These are phyloP conservation scores for Schwanniomyces etchellsii DNA, from an alignment of 1,139 yeast genomes.

Conservation along the genomic window DNA sequence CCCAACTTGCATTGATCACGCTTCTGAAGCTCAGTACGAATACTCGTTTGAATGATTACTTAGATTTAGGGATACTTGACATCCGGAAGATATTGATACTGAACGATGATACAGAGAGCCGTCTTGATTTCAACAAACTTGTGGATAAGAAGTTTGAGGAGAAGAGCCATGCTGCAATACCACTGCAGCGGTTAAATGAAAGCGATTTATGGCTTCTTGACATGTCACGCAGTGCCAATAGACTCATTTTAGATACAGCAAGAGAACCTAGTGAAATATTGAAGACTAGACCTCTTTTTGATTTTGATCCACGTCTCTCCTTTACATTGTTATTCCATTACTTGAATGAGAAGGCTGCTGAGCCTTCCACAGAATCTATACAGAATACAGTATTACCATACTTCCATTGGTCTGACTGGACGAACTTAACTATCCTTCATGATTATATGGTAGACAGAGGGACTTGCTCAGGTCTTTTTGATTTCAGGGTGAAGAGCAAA, in stretches of 20 bases:
- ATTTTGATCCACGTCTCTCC: conserved; percentile 22
- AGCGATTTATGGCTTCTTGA: too few relatives aligned
- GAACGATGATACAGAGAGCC: background rate
- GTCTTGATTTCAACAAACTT: too few relatives aligned
- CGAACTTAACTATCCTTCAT: conserved; percentile 22
- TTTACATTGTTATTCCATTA: conserved; percentile 19
- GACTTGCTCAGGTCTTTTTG: conserved; percentile 17
- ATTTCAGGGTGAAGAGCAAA: conserved; percentile 12
- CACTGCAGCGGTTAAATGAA: too few relatives aligned
- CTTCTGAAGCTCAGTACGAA: background rate
- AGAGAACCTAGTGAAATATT: too few relatives aligned
- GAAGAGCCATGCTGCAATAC: too few relatives aligned
- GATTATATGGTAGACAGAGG: conserved; percentile 14
- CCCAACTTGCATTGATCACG: background rate
- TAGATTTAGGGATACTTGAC: background rate
- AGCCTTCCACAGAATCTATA: background rate
- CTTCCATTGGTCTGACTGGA: conserved; percentile 36
- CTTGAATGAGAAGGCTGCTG: conserved; percentile 6
- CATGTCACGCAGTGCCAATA: too few relatives aligned
- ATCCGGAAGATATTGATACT: background rate
- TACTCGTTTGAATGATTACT: background rate
- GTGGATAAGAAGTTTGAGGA: too few relatives aligned
- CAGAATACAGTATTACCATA: conserved; percentile 16
- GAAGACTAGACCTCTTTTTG: background rate
- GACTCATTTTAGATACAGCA: too few relatives aligned